These are phyloP conservation scores for Hymenoscyphus salicellus DNA, from an alignment of 2,329 filamentous ascomycete genomes.

Conservation along the genomic window DNA sequence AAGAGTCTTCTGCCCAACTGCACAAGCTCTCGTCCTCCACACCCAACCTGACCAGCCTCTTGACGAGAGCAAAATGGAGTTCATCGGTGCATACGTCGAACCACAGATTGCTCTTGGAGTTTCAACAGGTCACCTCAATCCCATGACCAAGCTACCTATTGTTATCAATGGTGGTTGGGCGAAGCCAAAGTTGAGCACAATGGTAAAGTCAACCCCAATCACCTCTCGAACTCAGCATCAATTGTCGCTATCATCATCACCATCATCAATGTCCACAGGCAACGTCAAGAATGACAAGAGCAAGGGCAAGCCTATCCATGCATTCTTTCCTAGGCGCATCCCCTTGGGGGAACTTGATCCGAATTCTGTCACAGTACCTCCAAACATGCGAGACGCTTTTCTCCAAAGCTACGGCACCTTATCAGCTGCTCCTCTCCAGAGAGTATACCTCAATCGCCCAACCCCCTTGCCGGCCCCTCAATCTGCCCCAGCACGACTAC, in stretches of 20 bases:
- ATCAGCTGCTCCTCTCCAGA: constrained; percentile 48
- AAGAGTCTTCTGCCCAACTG: constrained; percentile 82
- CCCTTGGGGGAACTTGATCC: constrained; percentile 66
- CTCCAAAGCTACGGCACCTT: constrained; percentile 53
- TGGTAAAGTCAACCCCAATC: constrained; percentile 21
- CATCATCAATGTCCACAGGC: constrained; percentile 35
- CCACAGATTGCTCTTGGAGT: constrained; percentile 68
- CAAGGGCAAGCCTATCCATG: constrained; percentile 58
- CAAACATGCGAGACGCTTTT: constrained; percentile 59
- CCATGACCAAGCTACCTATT: constrained; percentile 73
- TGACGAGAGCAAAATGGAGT: constrained; percentile 69
- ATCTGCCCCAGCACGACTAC: constrained; percentile 34
- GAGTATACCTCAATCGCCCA: constrained; percentile 28
- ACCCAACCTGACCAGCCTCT: constrained; percentile 63
- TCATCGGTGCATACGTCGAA: constrained; percentile 73
- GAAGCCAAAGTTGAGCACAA: constrained; percentile 25
- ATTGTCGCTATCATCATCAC: constrained; percentile 32
- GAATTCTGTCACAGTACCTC: constrained; percentile 64
- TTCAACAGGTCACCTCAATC: constrained; percentile 78
- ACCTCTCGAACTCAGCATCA: constrained; percentile 23
- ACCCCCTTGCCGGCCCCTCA: constrained; percentile 32
- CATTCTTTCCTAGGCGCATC: constrained; percentile 61
- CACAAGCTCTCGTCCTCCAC: constrained; percentile 69
- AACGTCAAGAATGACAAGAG: constrained; percentile 45
- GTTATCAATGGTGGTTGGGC: constrained; percentile 27